Base-by-base conservation (phyloP, 1,139 yeast genomes). In the Magnusiomyces sp. region DNA sequence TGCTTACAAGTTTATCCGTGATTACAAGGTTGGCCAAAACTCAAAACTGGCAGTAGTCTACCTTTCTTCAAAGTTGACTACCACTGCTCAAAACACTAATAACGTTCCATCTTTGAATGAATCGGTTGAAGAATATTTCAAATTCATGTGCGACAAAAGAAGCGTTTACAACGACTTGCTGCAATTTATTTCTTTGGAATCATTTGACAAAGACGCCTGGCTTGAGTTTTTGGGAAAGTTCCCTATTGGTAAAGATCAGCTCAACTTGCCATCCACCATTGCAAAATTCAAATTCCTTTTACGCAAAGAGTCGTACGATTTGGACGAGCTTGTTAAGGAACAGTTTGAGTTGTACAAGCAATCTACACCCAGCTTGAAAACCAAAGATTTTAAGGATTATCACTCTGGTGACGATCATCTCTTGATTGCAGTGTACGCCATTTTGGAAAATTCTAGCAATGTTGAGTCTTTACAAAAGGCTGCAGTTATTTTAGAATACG, bases 331-430 rank as follows among this genome's bases (percentile, higher is more conserved):
- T 46, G 52, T 68, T 51, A 47, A 52, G 52, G 47, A 48, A 16
- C 49, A 73, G 50, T 65, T 77, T 59, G 51, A 56, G 4, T 62
- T 70, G 16, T 78, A 74, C 59, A 62, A 64, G 40, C 54, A 55
- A 32, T 65, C 69, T 46, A 60, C 59, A 41, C 60, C 57, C 11
- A 60, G 65, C 40, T 64, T 71, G 36, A 45, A 64, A 2, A 62
- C 58, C 2, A 75, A 79, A 54, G 70, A 71, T 27, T 74, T 72
- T 16, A 81, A 81, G 40, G 92, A 84, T 58, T 80, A 80, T 59
- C 80, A 76, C 58, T 67, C 79, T 5, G 85, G 84, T 2, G 80
- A 80, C 57, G 94, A 85, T 52, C 71, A 83, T 47, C 62, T 83
- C 2, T 66, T 85, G 9, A 61, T 82, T 46, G 76, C 81, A 2